Evolutionary conservation across 768 basidiomycete species (phyloP).

Genomic region (Podaxis pistillaris): DNA sequence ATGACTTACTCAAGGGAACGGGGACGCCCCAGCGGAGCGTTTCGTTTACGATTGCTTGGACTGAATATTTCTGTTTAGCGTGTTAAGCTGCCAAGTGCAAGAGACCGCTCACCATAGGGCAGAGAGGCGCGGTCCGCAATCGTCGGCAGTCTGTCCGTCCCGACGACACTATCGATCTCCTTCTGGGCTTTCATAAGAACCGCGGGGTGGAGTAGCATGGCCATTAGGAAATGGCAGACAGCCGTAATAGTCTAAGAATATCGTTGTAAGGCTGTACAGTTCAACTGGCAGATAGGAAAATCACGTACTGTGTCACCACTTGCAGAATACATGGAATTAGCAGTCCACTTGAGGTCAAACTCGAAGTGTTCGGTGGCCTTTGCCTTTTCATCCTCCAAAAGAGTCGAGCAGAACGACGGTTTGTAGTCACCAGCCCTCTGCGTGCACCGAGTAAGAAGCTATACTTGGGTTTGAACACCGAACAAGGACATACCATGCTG

Average conservation of each 20-base stretch:
- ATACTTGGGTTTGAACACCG: not conserved
- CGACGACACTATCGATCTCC: slow-evolving; percentile 64
- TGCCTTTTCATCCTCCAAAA: slow-evolving; percentile 48
- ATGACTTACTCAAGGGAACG: slow-evolving; percentile 52
- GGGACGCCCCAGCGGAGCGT: slow-evolving; percentile 53
- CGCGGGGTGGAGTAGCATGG: slow-evolving; percentile 62
- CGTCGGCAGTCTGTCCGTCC: slow-evolving; percentile 53
- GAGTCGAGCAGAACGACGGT: slow-evolving; percentile 46
- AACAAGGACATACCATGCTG: slow-evolving; percentile 45
- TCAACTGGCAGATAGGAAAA: slow-evolving; percentile 2
- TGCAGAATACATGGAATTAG: slow-evolving; percentile 78
- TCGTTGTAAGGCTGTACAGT: slow-evolving; percentile 4
- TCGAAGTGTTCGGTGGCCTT: slow-evolving; percentile 44
- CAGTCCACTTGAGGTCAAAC: slow-evolving; percentile 75
- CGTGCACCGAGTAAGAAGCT: slow-evolving; percentile 10
- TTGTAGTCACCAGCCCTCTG: slow-evolving; percentile 41
- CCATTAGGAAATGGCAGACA: slow-evolving; percentile 60
- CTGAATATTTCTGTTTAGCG: slow-evolving; percentile 16
- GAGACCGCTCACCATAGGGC: slow-evolving; percentile 44
- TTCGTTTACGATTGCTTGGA: slow-evolving; percentile 57
- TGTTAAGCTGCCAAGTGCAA: too few relatives aligned
- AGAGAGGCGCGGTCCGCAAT: slow-evolving; percentile 54
- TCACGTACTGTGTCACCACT: slow-evolving; percentile 61
- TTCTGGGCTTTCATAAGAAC: slow-evolving; percentile 56
- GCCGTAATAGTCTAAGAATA: slow-evolving; percentile 49